phyloP scores from a whole-genome alignment of 371 early-diverging fungal species.

The Apophysomyces ossiformis region DNA sequence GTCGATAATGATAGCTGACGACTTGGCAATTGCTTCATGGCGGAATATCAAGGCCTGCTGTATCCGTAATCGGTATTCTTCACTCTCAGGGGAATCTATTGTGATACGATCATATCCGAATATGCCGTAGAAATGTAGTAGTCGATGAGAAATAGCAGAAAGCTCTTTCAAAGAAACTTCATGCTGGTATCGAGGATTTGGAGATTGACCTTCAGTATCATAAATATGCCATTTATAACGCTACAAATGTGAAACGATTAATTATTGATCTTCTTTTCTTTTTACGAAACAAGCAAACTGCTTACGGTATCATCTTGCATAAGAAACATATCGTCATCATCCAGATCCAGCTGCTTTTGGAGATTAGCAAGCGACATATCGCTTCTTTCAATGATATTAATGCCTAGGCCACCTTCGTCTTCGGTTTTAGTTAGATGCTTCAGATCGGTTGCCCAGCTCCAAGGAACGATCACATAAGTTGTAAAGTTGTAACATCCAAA shows the following conservation, averaged over 20 bases:
- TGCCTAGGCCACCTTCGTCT: slow-evolving; percentile 29
- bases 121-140: slow-evolving; percentile 36
- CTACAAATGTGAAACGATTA: slow-evolving; percentile 13
- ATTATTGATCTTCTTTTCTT: no score
- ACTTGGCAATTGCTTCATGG: slow-evolving; percentile 26
- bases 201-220: slow-evolving; percentile 13
- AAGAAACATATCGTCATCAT: slow-evolving; percentile 27
- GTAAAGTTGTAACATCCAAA: slow-evolving; percentile 38
- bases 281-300: background rate
- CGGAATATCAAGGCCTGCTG: slow-evolving; percentile 32
- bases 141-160: slow-evolving; percentile 20
- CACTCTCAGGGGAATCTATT: slow-evolving; percentile 17
- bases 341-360: slow-evolving; percentile 21
- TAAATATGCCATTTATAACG: slow-evolving; percentile 37
- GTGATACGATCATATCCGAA: slow-evolving; percentile 33
- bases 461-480: slow-evolving; percentile 28
- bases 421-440: slow-evolving; percentile 23
- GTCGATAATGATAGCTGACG: slow-evolving; percentile 27
- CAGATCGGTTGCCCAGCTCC: slow-evolving; percentile 34
- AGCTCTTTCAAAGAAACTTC: slow-evolving; percentile 28
- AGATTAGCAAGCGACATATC: slow-evolving; percentile 26
- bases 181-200: slow-evolving; percentile 29
- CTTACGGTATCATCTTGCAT: slow-evolving; percentile 37
- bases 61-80: slow-evolving; percentile 29
- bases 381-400: slow-evolving; percentile 30